Evolutionary conservation across 139 green algal species (phyloP).

Genomic region (Picochlorum sp.): DNA sequence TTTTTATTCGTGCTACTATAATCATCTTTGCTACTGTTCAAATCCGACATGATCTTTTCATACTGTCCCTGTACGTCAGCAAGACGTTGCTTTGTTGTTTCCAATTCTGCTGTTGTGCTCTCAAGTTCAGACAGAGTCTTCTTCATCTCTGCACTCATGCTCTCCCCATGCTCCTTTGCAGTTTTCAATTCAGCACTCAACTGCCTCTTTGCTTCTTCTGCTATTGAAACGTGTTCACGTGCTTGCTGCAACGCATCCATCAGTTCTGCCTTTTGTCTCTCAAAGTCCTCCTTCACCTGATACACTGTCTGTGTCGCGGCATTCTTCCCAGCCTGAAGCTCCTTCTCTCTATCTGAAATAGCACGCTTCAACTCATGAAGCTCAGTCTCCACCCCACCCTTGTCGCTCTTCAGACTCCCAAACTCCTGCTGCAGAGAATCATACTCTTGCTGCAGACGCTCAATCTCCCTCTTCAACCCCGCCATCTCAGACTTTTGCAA

Average conservation of each 20-base stretch:
- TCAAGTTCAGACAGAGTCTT: background rate
- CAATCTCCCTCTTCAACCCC: constrained; percentile 51
- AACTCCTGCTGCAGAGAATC: constrained; percentile 51
- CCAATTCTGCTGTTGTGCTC: background rate
- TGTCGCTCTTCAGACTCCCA: constrained; percentile 22
- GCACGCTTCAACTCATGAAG: constrained; percentile 47
- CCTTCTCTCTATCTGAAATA: constrained; percentile 35
- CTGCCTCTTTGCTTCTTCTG: constrained; percentile 13
- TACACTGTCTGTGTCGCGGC: constrained; percentile 40
- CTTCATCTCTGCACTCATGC: background rate
- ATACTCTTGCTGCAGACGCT: constrained; percentile 57
- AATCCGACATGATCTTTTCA: constrained; percentile 1
- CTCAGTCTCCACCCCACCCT: constrained; percentile 46
- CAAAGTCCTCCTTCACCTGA: constrained; percentile 21
- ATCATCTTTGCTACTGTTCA: constrained; percentile 23
- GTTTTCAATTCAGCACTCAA: constrained; percentile 16
- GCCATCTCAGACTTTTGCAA: constrained; percentile 42
- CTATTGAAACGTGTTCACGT: background rate
- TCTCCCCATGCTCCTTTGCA: background rate
- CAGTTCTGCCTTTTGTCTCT: constrained; percentile 21
- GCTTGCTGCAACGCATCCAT: constrained; percentile 11
- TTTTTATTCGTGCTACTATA: constrained; percentile 20
- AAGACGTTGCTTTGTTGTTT: background rate
- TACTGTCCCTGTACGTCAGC: constrained; percentile 4
- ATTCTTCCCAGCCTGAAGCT: constrained; percentile 46